phyloP scores from a whole-genome alignment of 2,329 filamentous ascomycete genomes.

The Fusarium praegraminearum region DNA sequence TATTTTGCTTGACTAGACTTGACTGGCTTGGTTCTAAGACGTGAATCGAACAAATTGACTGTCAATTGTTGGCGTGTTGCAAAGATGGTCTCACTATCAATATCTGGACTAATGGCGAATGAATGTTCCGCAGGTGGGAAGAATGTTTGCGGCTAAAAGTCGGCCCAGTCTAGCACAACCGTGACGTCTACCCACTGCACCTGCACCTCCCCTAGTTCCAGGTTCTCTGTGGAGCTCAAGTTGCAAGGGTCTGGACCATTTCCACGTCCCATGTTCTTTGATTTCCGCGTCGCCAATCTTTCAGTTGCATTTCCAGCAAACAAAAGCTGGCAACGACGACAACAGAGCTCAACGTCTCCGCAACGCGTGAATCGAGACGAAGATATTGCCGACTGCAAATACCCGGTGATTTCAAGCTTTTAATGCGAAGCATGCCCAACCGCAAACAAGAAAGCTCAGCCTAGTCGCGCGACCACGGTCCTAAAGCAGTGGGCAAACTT shows the following conservation, averaged over 20 bases:
- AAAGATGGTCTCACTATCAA: slow-evolving; percentile 25
- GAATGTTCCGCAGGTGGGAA: slow-evolving; percentile 35
- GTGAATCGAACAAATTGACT: slow-evolving; percentile 3
- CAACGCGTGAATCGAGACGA: slow-evolving; percentile 8
- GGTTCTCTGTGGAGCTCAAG: slow-evolving; percentile 35
- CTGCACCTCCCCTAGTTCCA: slow-evolving; percentile 33
- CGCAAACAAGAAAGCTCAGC: slow-evolving; percentile 47
- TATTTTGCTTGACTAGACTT: not conserved
- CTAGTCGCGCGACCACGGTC: slow-evolving; percentile 50
- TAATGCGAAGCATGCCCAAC: slow-evolving; percentile 48
- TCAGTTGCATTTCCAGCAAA: slow-evolving; percentile 28
- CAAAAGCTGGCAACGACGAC: slow-evolving; percentile 21
- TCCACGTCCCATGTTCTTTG: slow-evolving; percentile 44
- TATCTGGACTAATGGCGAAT: slow-evolving; percentile 7
- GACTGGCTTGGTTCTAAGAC: not conserved
- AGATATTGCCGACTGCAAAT: slow-evolving; percentile 11
- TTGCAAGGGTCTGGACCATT: slow-evolving; percentile 41
- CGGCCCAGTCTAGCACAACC: slow-evolving; percentile 38
- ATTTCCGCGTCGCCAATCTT: slow-evolving; percentile 47
- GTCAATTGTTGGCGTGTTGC: slow-evolving; percentile 17
- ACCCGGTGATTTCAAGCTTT: slow-evolving; percentile 30
- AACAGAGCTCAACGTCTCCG: slow-evolving; percentile 10
- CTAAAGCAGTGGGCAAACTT: slow-evolving; percentile 40
- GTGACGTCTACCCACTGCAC: slow-evolving; percentile 33
- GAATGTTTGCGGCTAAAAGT: slow-evolving; percentile 44